phyloP scores from a whole-genome alignment of 208 protist genomes.

The Acanthamoeba sp. region DNA sequence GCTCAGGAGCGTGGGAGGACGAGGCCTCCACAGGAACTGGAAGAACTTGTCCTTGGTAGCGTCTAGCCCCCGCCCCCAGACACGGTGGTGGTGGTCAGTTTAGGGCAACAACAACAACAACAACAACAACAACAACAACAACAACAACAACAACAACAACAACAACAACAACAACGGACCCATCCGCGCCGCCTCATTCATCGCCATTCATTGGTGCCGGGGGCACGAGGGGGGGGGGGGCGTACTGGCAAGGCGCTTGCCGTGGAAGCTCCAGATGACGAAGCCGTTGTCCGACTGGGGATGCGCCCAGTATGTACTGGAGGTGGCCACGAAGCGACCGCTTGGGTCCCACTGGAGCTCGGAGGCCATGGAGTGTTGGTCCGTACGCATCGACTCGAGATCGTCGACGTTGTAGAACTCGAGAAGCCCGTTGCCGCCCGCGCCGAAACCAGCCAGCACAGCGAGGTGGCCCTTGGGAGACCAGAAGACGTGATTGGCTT shows the following conservation, averaged over 20 bases:
- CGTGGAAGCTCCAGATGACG: conserved; percentile 57
- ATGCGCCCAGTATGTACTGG: neutral
- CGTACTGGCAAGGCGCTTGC: conserved; percentile 12
- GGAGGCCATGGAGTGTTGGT: conserved; percentile 32
- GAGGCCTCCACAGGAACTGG: conserved; percentile 66
- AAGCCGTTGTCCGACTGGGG: conserved; percentile 44
- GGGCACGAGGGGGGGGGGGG: neutral
- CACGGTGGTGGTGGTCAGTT: neutral
- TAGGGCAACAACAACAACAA: too few relatives aligned
- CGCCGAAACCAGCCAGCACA: conserved; percentile 28
- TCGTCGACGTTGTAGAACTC: conserved; percentile 63
- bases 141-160: too few relatives aligned
- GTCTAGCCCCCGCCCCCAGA: neutral
- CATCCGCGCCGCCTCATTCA: too few relatives aligned
- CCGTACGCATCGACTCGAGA: neutral
- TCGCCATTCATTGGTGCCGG: neutral
- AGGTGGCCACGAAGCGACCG: conserved; percentile 67
- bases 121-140: too few relatives aligned
- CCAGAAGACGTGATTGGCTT: conserved; percentile 35
- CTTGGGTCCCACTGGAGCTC: conserved; percentile 71
- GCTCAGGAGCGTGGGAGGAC: conserved; percentile 35
- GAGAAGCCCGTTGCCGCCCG: conserved; percentile 8
- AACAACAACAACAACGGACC: too few relatives aligned
- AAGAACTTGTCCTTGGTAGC: conserved; percentile 29
- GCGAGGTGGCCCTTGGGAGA: neutral